Conservation (phyloP, 1,284 basidiomycete species). For the Hortiboletus rubellus region DNA sequence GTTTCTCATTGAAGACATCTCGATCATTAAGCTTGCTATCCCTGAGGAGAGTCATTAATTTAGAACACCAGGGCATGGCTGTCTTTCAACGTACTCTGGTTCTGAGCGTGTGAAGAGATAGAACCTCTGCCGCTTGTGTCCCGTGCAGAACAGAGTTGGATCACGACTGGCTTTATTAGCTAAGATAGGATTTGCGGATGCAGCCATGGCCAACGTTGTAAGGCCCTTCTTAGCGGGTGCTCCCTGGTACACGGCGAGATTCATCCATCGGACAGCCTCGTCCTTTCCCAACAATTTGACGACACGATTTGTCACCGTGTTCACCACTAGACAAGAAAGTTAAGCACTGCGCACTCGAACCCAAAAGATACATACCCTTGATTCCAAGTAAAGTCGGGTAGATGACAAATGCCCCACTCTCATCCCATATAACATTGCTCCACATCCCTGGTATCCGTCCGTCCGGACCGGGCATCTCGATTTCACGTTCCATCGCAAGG, state of each 20-base stretch:
- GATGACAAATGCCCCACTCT: conserved; percentile 90
- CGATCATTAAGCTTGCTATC: conserved; percentile 88
- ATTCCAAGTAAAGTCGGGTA: conserved; percentile 95
- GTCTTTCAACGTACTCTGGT: conserved; percentile 68
- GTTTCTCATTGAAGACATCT: conserved; percentile 98
- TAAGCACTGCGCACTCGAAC: background rate
- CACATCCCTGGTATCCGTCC: conserved; percentile 68
- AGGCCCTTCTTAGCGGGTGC: conserved; percentile 85
- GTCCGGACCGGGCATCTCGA: conserved; percentile 78
- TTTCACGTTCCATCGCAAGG: conserved; percentile 87
- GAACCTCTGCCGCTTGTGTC: conserved; percentile 92
- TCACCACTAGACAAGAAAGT: conserved; percentile 68
- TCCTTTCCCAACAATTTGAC: conserved; percentile 90
- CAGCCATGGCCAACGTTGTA: conserved; percentile 89
- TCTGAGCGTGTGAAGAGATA: conserved; percentile 95
- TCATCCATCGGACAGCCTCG: conserved; percentile 89
- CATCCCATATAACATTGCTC: conserved; percentile 94
- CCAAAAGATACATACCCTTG: conserved; percentile 62
- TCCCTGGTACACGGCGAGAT: conserved; percentile 90
- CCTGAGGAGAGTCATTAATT: conserved; percentile 40
- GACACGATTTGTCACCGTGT: conserved; percentile 94
- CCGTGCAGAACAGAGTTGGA: conserved; percentile 92
- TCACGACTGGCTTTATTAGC: conserved; percentile 82
- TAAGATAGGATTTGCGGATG: conserved; percentile 93
- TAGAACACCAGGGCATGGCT: background rate